phyloP scores from a whole-genome alignment of 106 monocot genomes.

The Acorus calamus region DNA sequence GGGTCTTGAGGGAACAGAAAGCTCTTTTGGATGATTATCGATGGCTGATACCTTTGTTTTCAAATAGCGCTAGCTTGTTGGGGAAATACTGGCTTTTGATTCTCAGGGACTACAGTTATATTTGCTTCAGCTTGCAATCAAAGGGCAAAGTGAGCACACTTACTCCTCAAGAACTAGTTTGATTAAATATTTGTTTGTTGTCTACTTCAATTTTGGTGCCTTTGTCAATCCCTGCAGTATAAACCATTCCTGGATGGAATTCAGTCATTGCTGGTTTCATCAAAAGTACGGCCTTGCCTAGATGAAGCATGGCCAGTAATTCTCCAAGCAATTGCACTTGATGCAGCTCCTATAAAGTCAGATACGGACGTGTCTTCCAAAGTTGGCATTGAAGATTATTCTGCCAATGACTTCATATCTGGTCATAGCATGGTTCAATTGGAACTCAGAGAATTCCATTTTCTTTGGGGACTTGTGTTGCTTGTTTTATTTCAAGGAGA shows the following conservation, averaged over 20 bases:
- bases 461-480: slow-evolving; percentile 76
- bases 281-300: slow-evolving; percentile 60
- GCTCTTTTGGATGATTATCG: slow-evolving; percentile 61
- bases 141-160: slow-evolving; percentile 47
- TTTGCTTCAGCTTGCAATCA: slow-evolving; percentile 51
- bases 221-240: slow-evolving; percentile 30
- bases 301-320: slow-evolving; percentile 69
- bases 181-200: neutral
- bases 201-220: neutral
- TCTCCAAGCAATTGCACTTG: slow-evolving; percentile 58
- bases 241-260: slow-evolving; percentile 91
- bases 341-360: slow-evolving; percentile 49
- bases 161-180: neutral
- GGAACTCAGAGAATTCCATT: slow-evolving; percentile 49
- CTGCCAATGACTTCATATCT: slow-evolving; percentile 28
- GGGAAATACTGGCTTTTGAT: slow-evolving; percentile 73
- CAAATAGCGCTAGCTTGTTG: slow-evolving; percentile 50
- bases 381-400: slow-evolving; percentile 12
- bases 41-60: slow-evolving; percentile 65
- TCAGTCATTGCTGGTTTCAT: slow-evolving; percentile 68
- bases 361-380: slow-evolving; percentile 19
- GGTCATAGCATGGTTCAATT: slow-evolving; percentile 69
- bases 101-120: slow-evolving; percentile 72
- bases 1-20: slow-evolving; percentile 31
- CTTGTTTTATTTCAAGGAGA: slow-evolving; percentile 65